These are phyloP conservation scores for Solanum virginianum DNA, from an alignment of 257 asterid species.

Conservation along the genomic window DNA sequence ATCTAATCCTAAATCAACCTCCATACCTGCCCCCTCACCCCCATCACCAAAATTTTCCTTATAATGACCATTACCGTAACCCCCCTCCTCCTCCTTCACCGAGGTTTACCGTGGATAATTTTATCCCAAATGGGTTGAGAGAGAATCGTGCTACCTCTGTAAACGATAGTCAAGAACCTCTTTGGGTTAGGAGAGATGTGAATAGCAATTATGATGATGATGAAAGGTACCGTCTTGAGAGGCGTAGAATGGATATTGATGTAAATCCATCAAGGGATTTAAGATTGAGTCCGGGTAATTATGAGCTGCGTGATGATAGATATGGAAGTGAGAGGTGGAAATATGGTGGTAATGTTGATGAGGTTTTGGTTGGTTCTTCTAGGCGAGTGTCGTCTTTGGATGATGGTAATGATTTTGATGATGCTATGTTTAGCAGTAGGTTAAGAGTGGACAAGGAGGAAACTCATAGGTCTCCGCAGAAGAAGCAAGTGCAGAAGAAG, in stretches of 20 bases:
- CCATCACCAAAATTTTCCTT: not conserved
- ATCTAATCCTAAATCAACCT: not conserved
- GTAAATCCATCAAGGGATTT: not conserved
- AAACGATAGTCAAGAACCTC: not conserved
- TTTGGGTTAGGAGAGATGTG: constrained; percentile 6
- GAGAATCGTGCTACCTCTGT: not conserved
- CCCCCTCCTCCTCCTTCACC: not conserved
- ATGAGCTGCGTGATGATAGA: constrained; percentile 5
- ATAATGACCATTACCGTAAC: not conserved
- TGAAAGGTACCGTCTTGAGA: not conserved
- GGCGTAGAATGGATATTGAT: not conserved
- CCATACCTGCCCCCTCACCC: not conserved
- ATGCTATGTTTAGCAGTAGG: constrained; percentile 37
- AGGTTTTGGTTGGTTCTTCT: constrained; percentile 4
- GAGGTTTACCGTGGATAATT: not conserved
- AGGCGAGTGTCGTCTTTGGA: constrained; percentile 8
- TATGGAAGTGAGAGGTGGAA: constrained; percentile 25
- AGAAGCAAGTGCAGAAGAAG: constrained; percentile 32
- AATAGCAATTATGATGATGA: not conserved
- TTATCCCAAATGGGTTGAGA: not conserved
- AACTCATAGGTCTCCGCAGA: constrained; percentile 25
- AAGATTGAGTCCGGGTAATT: constrained; percentile 2
- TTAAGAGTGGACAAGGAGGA: constrained; percentile 17
- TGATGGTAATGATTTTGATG: constrained; percentile 22
- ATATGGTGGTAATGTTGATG: constrained; percentile 5